Base-by-base conservation (phyloP, 352 stramenopile genomes). In the Salisapilia sapeloensis region DNA sequence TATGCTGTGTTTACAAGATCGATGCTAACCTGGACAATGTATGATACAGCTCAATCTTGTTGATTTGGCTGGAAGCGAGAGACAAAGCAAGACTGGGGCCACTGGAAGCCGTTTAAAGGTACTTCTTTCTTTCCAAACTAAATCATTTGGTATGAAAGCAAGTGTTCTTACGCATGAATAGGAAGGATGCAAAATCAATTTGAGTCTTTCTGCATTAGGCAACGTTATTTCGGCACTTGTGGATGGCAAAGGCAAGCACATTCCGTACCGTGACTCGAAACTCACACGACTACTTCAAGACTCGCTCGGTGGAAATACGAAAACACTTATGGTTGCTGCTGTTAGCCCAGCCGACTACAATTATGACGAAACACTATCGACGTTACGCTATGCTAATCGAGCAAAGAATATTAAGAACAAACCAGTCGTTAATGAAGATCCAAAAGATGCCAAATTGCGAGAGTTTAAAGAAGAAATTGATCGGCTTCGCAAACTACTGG, bases 341-440 rank as follows among this genome's bases (percentile, higher is more conserved):
- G 76, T 97, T 9, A 96, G 81, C 18, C 92, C 93, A 0, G 83
- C 86, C 0, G 86, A 97, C 42, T 92, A 89, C 38, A 97, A 97
- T 56, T 93, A 91, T 21, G 87, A 93, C 42, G 93, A 98, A 43
- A 97, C 89, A 2, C 41, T 97, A 6, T 96, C 80, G 21, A 97
- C 93, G 27, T 53, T 98, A 20, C 79, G 89, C 22, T 98, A 98
- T 40, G 93, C 93, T 1, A 96, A 97, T 40, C 78, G 92, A 1
- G 92, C 93, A 21, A 86, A 96, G 37, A 97, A 97, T 44, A 98
- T 98, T 46, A 95, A 96, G 48, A 98, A 98, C 67, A 93, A 94
- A 30, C 87, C 91, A 3, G 80, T 86, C 1, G 71, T 96, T 36
- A 97, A 98, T 56, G 78, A 96, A 30, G 92, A 98, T 37, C 84